phyloP scores from a whole-genome alignment of 2,329 filamentous ascomycete genomes.

The Colletotrichum lentis region DNA sequence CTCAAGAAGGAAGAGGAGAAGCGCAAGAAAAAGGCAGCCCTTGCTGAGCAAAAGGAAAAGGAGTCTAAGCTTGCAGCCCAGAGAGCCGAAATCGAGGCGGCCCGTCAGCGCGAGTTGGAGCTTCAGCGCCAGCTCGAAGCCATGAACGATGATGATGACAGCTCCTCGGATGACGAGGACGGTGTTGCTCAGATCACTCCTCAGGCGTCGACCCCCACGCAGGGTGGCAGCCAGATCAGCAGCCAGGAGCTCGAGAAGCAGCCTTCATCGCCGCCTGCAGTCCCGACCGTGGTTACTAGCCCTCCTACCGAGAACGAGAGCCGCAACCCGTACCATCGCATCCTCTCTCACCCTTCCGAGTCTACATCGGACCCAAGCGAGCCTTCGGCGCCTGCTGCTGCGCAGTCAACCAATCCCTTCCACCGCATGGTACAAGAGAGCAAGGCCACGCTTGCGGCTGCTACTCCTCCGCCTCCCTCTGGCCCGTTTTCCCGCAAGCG shows the following conservation, averaged over 20 bases:
- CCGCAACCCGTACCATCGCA: conserved; percentile 94
- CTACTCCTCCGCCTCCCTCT: conserved; percentile 55
- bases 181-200: conserved; percentile 74
- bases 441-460: conserved; percentile 50
- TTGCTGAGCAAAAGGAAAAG: conserved; percentile 86
- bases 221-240: conserved; percentile 59
- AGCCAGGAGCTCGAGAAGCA: conserved; percentile 64
- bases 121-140: conserved; percentile 85
- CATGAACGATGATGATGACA: conserved; percentile 74
- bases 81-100: conserved; percentile 89
- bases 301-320: conserved; percentile 75
- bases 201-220: conserved; percentile 66
- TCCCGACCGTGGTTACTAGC: conserved; percentile 59
- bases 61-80: conserved; percentile 84
- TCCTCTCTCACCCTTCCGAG: conserved; percentile 76
- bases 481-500: conserved; percentile 62
- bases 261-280: conserved; percentile 59
- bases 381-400: conserved; percentile 54
- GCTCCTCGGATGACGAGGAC: conserved; percentile 81
- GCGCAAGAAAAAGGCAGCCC: conserved; percentile 85
- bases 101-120: conserved; percentile 87
- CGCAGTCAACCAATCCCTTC: conserved; percentile 90
- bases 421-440: conserved; percentile 79
- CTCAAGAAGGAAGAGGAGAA: conserved; percentile 97
- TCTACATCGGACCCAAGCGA: conserved; percentile 56